These are phyloP conservation scores for Trichothecium sympodiale DNA, from an alignment of 2,329 filamentous ascomycete species.

Conservation along the genomic window DNA sequence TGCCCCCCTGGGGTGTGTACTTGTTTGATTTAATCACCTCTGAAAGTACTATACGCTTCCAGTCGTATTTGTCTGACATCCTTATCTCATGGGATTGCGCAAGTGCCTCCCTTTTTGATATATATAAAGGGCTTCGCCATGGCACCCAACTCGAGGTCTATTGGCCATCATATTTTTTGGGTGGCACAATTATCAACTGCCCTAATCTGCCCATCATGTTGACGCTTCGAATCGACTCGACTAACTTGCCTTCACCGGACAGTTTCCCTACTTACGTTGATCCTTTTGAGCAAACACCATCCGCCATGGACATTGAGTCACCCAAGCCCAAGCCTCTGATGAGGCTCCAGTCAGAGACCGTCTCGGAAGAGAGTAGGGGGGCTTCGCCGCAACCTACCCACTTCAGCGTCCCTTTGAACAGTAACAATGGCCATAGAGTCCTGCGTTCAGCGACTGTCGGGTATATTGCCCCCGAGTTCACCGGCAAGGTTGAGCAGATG, in stretches of 20 bases:
- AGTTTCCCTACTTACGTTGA: constrained; percentile 35
- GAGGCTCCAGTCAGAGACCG: constrained; percentile 23
- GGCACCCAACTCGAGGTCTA: neutral
- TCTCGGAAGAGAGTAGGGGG: constrained; percentile 38
- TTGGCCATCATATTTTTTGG: neutral
- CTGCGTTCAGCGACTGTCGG: constrained; percentile 84
- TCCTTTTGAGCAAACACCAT: constrained; percentile 19
- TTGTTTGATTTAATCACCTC: too few species aligned
- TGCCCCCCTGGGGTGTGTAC: too few species aligned
- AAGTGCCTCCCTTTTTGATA: neutral
- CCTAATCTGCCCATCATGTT: constrained; percentile 18
- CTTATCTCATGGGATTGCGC: neutral
- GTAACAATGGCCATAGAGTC: constrained; percentile 57
- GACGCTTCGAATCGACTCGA: constrained; percentile 22
- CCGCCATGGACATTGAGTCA: constrained; percentile 17
- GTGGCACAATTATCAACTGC: neutral
- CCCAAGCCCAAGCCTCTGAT: constrained; percentile 29
- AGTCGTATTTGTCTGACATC: neutral
- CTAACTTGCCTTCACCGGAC: constrained; percentile 27
- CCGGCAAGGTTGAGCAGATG: constrained; percentile 89
- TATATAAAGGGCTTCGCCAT: constrained; percentile 1
- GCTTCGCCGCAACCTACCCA: constrained; percentile 86
- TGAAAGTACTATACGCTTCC: too few species aligned
- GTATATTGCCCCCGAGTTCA: constrained; percentile 89
- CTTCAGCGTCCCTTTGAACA: constrained; percentile 56